Evolutionary conservation across 805 yeast species (phyloP).

Genomic region (Cyberlindnera nakhonratchasimensis): DNA sequence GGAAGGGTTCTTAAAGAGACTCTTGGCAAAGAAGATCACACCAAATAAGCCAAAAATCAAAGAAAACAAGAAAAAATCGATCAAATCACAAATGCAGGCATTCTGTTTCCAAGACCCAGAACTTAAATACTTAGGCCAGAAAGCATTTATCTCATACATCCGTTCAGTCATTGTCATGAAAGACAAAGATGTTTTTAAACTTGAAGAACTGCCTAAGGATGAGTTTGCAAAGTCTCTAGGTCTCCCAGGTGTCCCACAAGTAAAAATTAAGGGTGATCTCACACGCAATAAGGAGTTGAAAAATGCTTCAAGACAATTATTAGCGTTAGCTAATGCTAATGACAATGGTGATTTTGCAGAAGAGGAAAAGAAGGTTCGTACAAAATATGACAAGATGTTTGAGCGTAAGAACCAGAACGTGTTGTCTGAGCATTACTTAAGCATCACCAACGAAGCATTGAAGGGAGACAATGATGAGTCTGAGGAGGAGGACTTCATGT

Average conservation of each 20-base stretch:
- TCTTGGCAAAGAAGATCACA: conserved; percentile 62
- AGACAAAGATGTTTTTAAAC: conserved; percentile 80
- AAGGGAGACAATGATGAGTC: conserved; percentile 21
- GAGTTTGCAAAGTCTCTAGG: conserved; percentile 86
- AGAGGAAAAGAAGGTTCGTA: conserved; percentile 52
- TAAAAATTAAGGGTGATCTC: conserved; percentile 58
- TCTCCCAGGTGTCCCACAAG: conserved; percentile 93
- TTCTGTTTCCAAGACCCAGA: conserved; percentile 89
- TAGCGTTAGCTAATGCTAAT: conserved; percentile 50
- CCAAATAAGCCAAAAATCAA: conserved; percentile 72
- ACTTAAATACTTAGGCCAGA: conserved; percentile 89
- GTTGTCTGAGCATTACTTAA: conserved; percentile 81
- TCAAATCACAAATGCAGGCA: conserved; percentile 81
- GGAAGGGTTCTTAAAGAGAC: conserved; percentile 63
- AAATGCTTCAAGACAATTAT: conserved; percentile 72
- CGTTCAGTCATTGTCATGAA: conserved; percentile 81
- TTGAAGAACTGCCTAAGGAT: conserved; percentile 74
- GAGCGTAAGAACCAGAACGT: conserved; percentile 92
- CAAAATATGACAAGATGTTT: conserved; percentile 94
- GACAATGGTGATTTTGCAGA: conserved; percentile 59
- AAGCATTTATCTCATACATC: conserved; percentile 90
- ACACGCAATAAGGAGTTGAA: conserved; percentile 65
- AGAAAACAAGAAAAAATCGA: conserved; percentile 65
- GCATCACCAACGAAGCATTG: conserved; percentile 50
- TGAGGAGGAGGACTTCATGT: conserved; percentile 65